Percentiles rank a stretch among this genome's conserved stretches.
Evolutionary conservation across 2,329 filamentous ascomycete genomes (phyloP).

Genomic region (Penicillium paneum): DNA sequence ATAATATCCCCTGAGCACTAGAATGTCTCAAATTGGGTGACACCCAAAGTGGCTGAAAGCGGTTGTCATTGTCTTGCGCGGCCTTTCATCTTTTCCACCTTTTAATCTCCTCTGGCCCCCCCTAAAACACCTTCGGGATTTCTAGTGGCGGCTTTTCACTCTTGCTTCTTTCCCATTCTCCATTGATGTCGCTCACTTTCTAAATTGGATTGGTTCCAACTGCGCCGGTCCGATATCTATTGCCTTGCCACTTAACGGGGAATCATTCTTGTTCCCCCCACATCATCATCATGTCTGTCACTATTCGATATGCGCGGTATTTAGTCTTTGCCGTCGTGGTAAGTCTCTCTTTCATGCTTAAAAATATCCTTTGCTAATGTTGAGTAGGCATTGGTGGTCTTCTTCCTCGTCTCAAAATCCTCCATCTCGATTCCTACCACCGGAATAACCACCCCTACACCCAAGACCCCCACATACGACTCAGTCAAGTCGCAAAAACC

Average conservation of each 20-base stretch:
- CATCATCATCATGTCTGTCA: slow-evolving; percentile 19
- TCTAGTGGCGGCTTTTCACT: neutral
- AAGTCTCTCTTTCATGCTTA: slow-evolving; percentile 40
- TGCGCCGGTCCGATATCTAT: slow-evolving; percentile 10
- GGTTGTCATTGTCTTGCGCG: slow-evolving; percentile 23
- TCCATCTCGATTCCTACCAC: slow-evolving; percentile 42
- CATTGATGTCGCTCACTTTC: slow-evolving; percentile 10
- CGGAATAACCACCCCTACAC: slow-evolving; percentile 12
- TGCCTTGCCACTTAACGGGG: slow-evolving; percentile 8
- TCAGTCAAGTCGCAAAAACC: slow-evolving; percentile 17
- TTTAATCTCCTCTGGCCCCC: slow-evolving; percentile 8
- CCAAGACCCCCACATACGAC: slow-evolving; percentile 20
- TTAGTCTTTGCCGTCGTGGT: slow-evolving; percentile 82
- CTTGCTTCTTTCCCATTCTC: neutral
- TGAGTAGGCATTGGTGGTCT: slow-evolving; percentile 60
- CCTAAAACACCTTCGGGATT: slow-evolving; percentile 4
- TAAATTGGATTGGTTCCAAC: slow-evolving; percentile 2
- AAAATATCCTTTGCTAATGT: neutral
- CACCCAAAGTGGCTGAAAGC: slow-evolving; percentile 22
- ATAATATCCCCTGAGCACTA: slow-evolving; percentile 9
- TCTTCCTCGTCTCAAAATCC: slow-evolving; percentile 77
- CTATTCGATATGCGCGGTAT: slow-evolving; percentile 52
- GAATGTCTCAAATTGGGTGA: slow-evolving; percentile 17
- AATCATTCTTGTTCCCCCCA: slow-evolving; percentile 7
- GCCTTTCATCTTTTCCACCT: slow-evolving; percentile 11